These are phyloP conservation scores for Pichia nanzhaoensis DNA, from an alignment of 805 yeast genomes.

Conservation along the genomic window DNA sequence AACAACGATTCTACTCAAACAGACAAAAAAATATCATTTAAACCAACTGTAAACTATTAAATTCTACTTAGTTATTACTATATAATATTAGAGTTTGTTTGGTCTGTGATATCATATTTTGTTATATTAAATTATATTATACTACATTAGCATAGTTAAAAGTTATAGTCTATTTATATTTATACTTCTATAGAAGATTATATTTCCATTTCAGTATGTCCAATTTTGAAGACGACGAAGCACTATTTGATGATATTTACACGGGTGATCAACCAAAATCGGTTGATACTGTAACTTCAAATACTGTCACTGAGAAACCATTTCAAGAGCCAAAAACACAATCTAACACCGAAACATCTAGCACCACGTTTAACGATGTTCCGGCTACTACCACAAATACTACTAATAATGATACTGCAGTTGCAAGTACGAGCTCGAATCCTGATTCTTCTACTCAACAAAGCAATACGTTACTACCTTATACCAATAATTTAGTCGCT, in stretches of 20 bases:
- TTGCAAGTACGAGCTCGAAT: neutral
- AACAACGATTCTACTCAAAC: too few relatives aligned
- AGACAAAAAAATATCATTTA: neutral
- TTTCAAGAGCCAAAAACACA: conserved; percentile 6
- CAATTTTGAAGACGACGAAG: conserved; percentile 84
- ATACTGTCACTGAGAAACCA: conserved; percentile 13
- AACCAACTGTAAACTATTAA: conserved; percentile 7
- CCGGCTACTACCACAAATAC: neutral
- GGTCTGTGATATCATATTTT: neutral
- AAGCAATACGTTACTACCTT: neutral
- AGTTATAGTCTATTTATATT: neutral
- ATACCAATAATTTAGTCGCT: neutral
- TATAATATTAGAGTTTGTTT: conserved; percentile 6
- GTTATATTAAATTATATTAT: neutral
- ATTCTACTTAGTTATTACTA: conserved; percentile 4
- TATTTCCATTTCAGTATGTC: conserved; percentile 37
- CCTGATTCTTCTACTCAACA: conserved; percentile 1
- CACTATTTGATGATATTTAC: conserved; percentile 88
- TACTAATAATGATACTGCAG: neutral
- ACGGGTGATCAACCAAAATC: conserved; percentile 26
- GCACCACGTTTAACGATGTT: neutral
- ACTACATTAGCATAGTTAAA: too few relatives aligned
- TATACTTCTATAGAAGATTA: neutral
- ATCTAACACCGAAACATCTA: neutral
- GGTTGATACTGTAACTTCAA: conserved; percentile 13